These are phyloP conservation scores for Fusarium pseudograminearum DNA, from an alignment of 2,329 filamentous ascomycete genomes.

Conservation along the genomic window DNA sequence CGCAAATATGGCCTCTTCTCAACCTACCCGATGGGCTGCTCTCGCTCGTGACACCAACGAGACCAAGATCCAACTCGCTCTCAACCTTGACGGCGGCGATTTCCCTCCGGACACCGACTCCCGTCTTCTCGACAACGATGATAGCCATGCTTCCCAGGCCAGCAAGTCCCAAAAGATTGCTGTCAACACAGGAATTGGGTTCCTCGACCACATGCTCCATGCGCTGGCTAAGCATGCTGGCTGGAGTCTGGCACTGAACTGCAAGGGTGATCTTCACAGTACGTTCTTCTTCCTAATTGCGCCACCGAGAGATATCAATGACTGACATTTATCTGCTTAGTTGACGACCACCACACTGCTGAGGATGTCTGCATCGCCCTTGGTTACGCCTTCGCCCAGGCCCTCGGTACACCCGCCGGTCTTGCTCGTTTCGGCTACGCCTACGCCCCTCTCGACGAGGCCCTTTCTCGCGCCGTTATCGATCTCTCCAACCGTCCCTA, in stretches of 20 bases:
- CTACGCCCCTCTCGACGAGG: slow-evolving; percentile 95
- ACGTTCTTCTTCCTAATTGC: slow-evolving; percentile 53
- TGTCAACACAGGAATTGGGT: slow-evolving; percentile 94
- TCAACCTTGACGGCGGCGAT: slow-evolving; percentile 92
- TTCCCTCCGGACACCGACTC: slow-evolving; percentile 75
- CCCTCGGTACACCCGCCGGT: slow-evolving; percentile 81
- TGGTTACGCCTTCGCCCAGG: slow-evolving; percentile 83
- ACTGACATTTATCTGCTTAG: slow-evolving; percentile 57
- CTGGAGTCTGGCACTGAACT: slow-evolving; percentile 87
- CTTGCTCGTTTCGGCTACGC: slow-evolving; percentile 92
- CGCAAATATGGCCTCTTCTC: slow-evolving; percentile 45
- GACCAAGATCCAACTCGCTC: slow-evolving; percentile 92
- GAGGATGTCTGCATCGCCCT: slow-evolving; percentile 96
- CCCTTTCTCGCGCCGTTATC: slow-evolving; percentile 91
- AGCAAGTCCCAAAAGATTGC: slow-evolving; percentile 88
- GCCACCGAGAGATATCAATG: neutral
- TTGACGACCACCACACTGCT: slow-evolving; percentile 98
- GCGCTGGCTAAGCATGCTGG: slow-evolving; percentile 95
- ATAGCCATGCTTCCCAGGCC: slow-evolving; percentile 83
- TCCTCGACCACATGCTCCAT: slow-evolving; percentile 98
- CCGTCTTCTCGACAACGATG: slow-evolving; percentile 62
- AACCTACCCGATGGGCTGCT: slow-evolving; percentile 73
- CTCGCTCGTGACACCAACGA: slow-evolving; percentile 95
- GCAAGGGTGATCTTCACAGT: slow-evolving; percentile 93
- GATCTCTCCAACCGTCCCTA: slow-evolving; percentile 95